These are phyloP conservation scores for Termitomyces sp. DNA, from an alignment of 768 basidiomycete species.

Conservation along the genomic window DNA sequence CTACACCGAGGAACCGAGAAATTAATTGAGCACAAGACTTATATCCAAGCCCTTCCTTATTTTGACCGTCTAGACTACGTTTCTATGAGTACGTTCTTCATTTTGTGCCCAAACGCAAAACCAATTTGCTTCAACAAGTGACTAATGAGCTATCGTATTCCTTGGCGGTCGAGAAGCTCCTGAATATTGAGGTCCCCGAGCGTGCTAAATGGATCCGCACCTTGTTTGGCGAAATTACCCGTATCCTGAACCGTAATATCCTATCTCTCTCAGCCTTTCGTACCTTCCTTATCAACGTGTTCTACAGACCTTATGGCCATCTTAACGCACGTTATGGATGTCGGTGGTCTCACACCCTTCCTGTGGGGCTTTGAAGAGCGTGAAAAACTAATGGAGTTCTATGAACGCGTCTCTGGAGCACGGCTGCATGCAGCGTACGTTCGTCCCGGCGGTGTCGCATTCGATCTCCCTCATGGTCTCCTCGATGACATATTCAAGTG, in stretches of 20 bases:
- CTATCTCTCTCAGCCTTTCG: neutral
- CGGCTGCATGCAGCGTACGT: conserved; percentile 98
- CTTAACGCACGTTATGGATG: conserved; percentile 93
- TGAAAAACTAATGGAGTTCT: conserved; percentile 99
- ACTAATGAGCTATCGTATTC: conserved; percentile 98
- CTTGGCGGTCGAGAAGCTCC: conserved; percentile 93
- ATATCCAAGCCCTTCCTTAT: conserved; percentile 95
- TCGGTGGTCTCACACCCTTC: conserved; percentile 97
- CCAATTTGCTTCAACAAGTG: conserved; percentile 46
- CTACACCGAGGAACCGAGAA: conserved; percentile 98
- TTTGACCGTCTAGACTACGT: conserved; percentile 99
- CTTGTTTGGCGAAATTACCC: conserved; percentile 94
- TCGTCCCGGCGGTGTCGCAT: conserved; percentile 95
- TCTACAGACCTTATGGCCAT: conserved; percentile 88
- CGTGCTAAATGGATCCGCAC: conserved; percentile 98
- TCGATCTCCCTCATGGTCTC: conserved; percentile 97
- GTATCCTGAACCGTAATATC: conserved; percentile 81
- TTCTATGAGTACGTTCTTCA: conserved; percentile 80
- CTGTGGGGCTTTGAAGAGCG: conserved; percentile 99
- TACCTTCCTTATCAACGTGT: neutral
- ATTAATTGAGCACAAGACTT: conserved; percentile 98
- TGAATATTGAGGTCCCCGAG: conserved; percentile 95
- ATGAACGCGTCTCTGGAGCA: conserved; percentile 97
- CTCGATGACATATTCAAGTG: conserved; percentile 97
- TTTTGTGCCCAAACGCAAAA: conserved; percentile 5